These are phyloP conservation scores for Paspalum notatum DNA, from an alignment of 176 grass and related monocot species.

Conservation along the genomic window DNA sequence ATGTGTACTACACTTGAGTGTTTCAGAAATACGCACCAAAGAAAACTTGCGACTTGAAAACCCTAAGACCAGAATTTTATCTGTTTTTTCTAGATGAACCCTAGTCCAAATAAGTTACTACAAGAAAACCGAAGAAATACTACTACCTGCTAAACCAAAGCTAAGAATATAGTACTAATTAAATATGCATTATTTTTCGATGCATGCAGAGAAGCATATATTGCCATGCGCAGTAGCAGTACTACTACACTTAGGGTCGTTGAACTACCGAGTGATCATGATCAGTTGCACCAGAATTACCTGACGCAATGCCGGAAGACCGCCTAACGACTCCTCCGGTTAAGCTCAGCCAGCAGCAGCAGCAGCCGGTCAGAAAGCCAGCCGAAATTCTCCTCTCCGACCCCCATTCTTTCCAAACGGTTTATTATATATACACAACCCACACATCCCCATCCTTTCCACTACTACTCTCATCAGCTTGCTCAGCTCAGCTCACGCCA, in stretches of 20 bases:
- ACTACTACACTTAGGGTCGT: conserved; percentile 35
- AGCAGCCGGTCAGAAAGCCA: conserved; percentile 47
- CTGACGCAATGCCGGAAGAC: conserved; percentile 58
- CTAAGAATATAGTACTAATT: background rate
- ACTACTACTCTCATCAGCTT: conserved; percentile 21
- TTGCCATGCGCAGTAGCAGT: background rate
- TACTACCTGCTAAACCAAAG: background rate
- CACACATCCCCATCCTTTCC: conserved; percentile 45
- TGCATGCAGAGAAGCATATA: background rate
- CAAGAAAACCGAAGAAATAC: background rate
- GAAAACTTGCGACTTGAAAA: too few species aligned
- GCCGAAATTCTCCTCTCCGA: conserved; percentile 44
- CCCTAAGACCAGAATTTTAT: background rate
- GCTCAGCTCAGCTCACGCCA: background rate
- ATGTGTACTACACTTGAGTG: too few species aligned
- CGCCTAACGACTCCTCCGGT: conserved; percentile 42
- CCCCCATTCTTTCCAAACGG: conserved; percentile 32
- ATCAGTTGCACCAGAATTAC: conserved; percentile 55
- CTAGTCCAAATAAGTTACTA: background rate
- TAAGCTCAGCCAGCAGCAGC: conserved; percentile 24
- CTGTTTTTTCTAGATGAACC: background rate
- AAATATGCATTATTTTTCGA: background rate
- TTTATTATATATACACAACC: conserved; percentile 66
- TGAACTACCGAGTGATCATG: conserved; percentile 55
- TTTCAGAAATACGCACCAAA: too few species aligned